Base-by-base conservation (phyloP, 108 stramenopile species). In the Fragilariopsis cylindrus region DNA sequence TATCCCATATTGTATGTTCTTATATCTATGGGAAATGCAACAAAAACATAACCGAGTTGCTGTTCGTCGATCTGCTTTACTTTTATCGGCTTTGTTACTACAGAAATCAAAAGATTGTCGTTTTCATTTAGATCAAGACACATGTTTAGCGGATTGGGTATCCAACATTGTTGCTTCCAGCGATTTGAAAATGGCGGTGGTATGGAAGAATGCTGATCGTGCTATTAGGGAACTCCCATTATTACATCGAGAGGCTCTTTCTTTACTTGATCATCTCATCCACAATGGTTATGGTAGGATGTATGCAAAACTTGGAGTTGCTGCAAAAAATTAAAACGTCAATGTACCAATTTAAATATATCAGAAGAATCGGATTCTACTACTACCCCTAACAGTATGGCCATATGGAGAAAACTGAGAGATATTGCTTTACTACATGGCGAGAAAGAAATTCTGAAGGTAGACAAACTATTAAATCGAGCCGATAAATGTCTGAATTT, bases 361-460 rank as follows among this genome's bases (percentile, higher is more conserved):
- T 12, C 16, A 3, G 58, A 60, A 11, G 11, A 5, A 48, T 68
- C 18, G 11, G 56, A 80, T 41, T 39, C 48, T 63, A 6, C 21
- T 7, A 48, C 16, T 8, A 64, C 64, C 15, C 52, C 30, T 65
- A 45, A 49, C 7, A 62, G 64, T 63, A 74, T 77, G 73, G 58
- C 39, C 13, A 53, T 65, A 7, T 76, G 54, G 57, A 60, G 86
- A 64, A 13, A 18, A 5, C 48, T 72, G 9, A 70, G 86, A 16
- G 86, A 87, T 71, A 39, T 72, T 6, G 86, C 86, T 5, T 15
- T 87, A 42, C 13, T 60, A 57, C 52, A 76, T 68, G 73, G 74
- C 5, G 21, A 63, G 7, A 56, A 74, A 55, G 80, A 83, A 76
- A 41, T 65, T 49, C 16, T 43, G 56, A 62, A 56, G 16, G 69